Evolutionary conservation across 495 filamentous ascomycete species (phyloP), one percentile per base, ranked within the genome.

Genomic region (Aspergillus nanangensis): DNA sequence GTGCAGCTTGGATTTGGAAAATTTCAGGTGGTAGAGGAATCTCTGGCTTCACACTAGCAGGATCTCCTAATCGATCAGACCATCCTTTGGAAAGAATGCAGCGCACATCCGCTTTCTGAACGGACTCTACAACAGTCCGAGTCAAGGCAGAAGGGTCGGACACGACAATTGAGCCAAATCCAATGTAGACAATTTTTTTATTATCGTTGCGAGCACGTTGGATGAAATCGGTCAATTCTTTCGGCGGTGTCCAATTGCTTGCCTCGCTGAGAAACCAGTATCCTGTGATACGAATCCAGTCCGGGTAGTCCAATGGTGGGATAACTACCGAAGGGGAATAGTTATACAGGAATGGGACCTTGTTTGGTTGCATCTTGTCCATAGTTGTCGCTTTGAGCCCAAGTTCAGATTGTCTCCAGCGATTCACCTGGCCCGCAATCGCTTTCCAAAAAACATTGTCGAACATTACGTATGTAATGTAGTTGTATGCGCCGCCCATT

Each of bases 21-120:
- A 98, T 93, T 48, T 89, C 84, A 0, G 79, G 69, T 2, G 93
- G 92, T 5, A 98, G 72, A 5, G 77, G 76, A 23, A 87, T 75
- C 57, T 96, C 90, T 0, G 76, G 61, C 36, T 75, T 78, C 5
- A 66, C 63, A 38, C 76, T 74, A 18, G 80, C 70, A 34, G 81
- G 72, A 25, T 75, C 77, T 51, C 75, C 81, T 11, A 90, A 74
- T 17, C 91, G 81, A 62, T 97, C 93, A n/a, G 90, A 95, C 93
- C 93, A 98, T n/a, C 93, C 93, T 61, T 97, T 97, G 20, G 89
- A 95, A 7, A 98, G 76, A 55, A 98, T 93, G 55, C 94, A 97
- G 36, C 92, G 81, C 4, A 97, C 89, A 55, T 94, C 92, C 0
- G 94, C 94, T 63, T 94, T 96, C 44, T 81, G 65, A 5, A 97